A percentile compares a stretch with the other conserved stretches of the same genome.
Conservation (phyloP, 352 stramenopile genomes). For the Phytophthora ohioensis region DNA sequence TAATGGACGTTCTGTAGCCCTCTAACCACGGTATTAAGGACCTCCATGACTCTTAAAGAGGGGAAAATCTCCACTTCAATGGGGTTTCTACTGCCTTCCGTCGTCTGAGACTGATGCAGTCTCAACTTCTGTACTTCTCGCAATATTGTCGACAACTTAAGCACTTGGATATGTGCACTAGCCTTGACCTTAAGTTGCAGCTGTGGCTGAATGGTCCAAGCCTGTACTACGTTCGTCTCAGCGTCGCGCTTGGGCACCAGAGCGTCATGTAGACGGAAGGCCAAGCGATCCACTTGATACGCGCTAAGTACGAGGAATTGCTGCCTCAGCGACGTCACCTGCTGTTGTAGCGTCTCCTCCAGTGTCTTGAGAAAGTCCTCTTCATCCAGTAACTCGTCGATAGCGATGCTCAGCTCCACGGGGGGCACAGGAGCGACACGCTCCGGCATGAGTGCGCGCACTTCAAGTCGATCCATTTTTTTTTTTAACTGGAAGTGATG, state of each 20-base stretch:
- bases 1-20: slow-evolving; percentile 67
- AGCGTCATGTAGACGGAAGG: slow-evolving; percentile 73
- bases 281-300: slow-evolving; percentile 73
- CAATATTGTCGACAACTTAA: slow-evolving; percentile 89
- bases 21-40: slow-evolving; percentile 53
- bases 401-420: slow-evolving; percentile 40
- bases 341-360: slow-evolving; percentile 76
- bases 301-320: slow-evolving; percentile 76
- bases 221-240: slow-evolving; percentile 71
- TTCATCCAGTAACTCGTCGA: slow-evolving; percentile 60
- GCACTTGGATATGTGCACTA: slow-evolving; percentile 82
- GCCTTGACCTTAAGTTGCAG: slow-evolving; percentile 69
- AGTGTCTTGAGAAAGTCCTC: slow-evolving; percentile 72
- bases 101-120: slow-evolving; percentile 60
- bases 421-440: neutral
- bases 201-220: slow-evolving; percentile 83
- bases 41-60: slow-evolving; percentile 72
- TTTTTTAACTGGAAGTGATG: neutral
- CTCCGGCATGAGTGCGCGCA: slow-evolving; percentile 51
- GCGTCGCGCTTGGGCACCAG: slow-evolving; percentile 76
- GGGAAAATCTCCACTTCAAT: slow-evolving; percentile 88
- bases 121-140: slow-evolving; percentile 73
- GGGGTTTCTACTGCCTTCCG: slow-evolving; percentile 12
- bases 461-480: slow-evolving; percentile 69
- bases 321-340: slow-evolving; percentile 50